Percentiles rank a stretch among this genome's conserved stretches.
phyloP scores from a whole-genome alignment of 257 asterid species.

The Gentiana dahurica region DNA sequence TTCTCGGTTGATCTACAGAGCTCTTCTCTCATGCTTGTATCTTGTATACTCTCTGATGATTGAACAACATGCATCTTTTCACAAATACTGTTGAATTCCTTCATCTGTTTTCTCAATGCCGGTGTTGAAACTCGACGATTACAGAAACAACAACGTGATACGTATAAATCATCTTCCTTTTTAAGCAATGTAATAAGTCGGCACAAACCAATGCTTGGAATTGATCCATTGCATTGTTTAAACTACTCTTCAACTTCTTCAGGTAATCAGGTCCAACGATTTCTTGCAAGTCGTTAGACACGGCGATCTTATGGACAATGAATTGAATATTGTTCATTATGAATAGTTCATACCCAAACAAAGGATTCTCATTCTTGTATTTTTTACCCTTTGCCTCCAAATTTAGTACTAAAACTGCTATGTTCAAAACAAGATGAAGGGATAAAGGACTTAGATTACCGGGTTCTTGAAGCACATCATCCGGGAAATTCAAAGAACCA shows the following conservation, averaged over 20 bases:
- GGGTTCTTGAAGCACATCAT: constrained; percentile 29
- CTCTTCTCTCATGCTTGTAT: constrained; percentile 71
- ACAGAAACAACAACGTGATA: constrained; percentile 34
- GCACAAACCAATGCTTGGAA: too few relatives aligned
- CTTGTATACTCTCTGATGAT: constrained; percentile 59
- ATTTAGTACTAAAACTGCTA: constrained; percentile 57
- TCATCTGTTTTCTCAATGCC: constrained; percentile 56
- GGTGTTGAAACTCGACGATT: constrained; percentile 52
- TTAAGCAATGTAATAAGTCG: constrained; percentile 55
- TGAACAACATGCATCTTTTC: constrained; percentile 65
- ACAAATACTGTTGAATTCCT: constrained; percentile 57
- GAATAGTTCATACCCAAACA: too few relatives aligned
- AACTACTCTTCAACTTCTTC: constrained; percentile 39
- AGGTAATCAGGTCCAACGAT: constrained; percentile 60
- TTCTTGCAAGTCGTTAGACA: constrained; percentile 53
- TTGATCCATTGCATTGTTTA: constrained; percentile 21
- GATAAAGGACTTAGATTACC: constrained; percentile 30
- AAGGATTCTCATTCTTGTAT: too few relatives aligned
- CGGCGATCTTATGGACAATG: constrained; percentile 29
- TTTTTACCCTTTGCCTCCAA: constrained; percentile 35
- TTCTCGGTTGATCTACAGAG: constrained; percentile 36
- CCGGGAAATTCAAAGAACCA: neutral
- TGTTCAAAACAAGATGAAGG: constrained; percentile 68
- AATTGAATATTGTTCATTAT: too few relatives aligned
- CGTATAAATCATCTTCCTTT: constrained; percentile 57